Percentiles rank a stretch among this genome's conserved stretches.
phyloP scores from a whole-genome alignment of 2,329 filamentous ascomycete species.

The Trichoderma gracile region DNA sequence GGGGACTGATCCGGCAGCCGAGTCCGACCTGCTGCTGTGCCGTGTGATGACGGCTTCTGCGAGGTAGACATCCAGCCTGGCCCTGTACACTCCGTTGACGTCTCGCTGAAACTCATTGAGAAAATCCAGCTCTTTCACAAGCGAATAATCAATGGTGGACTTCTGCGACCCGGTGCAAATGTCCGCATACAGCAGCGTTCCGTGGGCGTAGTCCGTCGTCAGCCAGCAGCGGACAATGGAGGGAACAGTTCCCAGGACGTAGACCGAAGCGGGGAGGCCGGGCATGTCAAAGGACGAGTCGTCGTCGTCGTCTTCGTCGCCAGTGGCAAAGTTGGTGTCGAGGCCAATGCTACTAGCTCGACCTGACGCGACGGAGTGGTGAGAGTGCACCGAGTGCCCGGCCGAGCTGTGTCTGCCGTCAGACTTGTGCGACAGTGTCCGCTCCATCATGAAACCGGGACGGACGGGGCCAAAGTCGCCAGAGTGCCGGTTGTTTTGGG shows the following conservation, averaged over 20 bases:
- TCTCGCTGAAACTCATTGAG: slow-evolving; percentile 65
- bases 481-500: slow-evolving; percentile 76
- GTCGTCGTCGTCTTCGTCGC: slow-evolving; percentile 63
- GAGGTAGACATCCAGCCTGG: slow-evolving; percentile 82
- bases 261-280: slow-evolving; percentile 78
- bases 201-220: slow-evolving; percentile 84
- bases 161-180: slow-evolving; percentile 89
- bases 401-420: slow-evolving; percentile 92
- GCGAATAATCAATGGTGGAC: slow-evolving; percentile 74
- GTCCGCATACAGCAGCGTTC: slow-evolving; percentile 84
- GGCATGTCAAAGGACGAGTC: slow-evolving; percentile 71
- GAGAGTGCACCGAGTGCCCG: slow-evolving; percentile 72
- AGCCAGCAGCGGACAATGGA: slow-evolving; percentile 97
- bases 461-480: slow-evolving; percentile 77
- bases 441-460: slow-evolving; percentile 85
- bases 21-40: slow-evolving; percentile 68
- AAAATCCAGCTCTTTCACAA: slow-evolving; percentile 74
- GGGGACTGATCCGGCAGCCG: slow-evolving; percentile 70
- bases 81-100: slow-evolving; percentile 64
- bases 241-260: slow-evolving; percentile 83
- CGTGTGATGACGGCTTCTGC: slow-evolving; percentile 85
- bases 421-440: slow-evolving; percentile 90
- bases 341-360: slow-evolving; percentile 86
- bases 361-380: slow-evolving; percentile 71
- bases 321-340: slow-evolving; percentile 66